A percentile compares a stretch with the other conserved stretches of the same genome.
Conservation (phyloP, 2,329 filamentous ascomycete genomes). For the Penicillium decumbens region DNA sequence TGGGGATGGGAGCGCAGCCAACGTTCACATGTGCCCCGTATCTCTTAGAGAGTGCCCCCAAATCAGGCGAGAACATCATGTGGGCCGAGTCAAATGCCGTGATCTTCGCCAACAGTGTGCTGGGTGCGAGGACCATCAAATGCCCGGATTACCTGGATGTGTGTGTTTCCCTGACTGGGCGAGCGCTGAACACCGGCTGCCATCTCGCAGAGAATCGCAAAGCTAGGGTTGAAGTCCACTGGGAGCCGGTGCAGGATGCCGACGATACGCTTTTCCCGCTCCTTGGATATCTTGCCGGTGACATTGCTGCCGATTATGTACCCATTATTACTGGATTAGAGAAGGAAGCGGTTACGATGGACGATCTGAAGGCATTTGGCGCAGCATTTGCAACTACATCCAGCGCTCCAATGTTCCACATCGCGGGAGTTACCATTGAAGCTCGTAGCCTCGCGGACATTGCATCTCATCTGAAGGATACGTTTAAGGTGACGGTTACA, state of each 20-base stretch:
- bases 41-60: constrained; percentile 34
- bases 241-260: neutral
- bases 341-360: constrained; percentile 13
- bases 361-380: constrained; percentile 44
- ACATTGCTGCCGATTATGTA: constrained; percentile 28
- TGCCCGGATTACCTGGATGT: constrained; percentile 47
- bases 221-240: constrained; percentile 27
- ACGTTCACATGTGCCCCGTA: constrained; percentile 48
- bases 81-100: constrained; percentile 49
- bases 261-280: constrained; percentile 41
- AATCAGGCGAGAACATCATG: constrained; percentile 39
- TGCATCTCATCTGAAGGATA: constrained; percentile 4
- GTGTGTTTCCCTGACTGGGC: constrained; percentile 43
- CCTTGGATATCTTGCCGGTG: constrained; percentile 39
- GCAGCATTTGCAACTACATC: constrained; percentile 45
- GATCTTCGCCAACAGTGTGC: constrained; percentile 46
- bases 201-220: constrained; percentile 10
- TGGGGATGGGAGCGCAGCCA: constrained; percentile 39
- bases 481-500: neutral
- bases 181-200: constrained; percentile 9
- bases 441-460: constrained; percentile 17
- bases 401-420: constrained; percentile 46
- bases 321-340: constrained; percentile 38
- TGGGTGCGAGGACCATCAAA: constrained; percentile 45
- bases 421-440: constrained; percentile 41